Conservation (phyloP, 2,329 filamentous ascomycete species). For the Didymella sp. region DNA sequence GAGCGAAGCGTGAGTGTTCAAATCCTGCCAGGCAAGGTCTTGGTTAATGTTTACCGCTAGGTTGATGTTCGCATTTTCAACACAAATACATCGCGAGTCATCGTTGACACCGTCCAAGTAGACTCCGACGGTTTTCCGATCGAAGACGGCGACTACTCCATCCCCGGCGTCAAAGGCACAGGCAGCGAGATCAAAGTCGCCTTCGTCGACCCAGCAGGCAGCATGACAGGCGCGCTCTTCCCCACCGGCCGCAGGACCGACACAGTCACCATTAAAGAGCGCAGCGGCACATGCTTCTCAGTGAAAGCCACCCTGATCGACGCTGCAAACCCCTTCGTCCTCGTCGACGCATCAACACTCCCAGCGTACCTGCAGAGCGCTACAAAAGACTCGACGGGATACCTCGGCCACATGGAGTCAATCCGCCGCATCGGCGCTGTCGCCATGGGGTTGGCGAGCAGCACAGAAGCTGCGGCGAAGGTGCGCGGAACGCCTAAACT, state of each 20-base stretch:
- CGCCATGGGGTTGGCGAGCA: conserved; percentile 64
- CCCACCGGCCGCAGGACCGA: conserved; percentile 65
- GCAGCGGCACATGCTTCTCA: conserved; percentile 38
- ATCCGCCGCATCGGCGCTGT: conserved; percentile 64
- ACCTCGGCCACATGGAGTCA: conserved; percentile 60
- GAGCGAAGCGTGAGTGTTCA: conserved; percentile 20
- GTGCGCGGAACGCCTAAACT: conserved; percentile 67
- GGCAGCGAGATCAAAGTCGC: conserved; percentile 64
- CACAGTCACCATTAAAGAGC: conserved; percentile 45
- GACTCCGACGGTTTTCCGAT: conserved; percentile 52
- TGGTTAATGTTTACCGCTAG: conserved; percentile 10
- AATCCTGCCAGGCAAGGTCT: neutral
- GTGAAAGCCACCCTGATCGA: conserved; percentile 65
- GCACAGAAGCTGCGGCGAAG: conserved; percentile 44
- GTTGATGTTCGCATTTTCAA: conserved; percentile 66
- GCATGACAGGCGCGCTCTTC: conserved; percentile 66
- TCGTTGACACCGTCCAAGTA: conserved; percentile 61
- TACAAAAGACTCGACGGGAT: conserved; percentile 51
- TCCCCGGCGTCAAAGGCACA: conserved; percentile 68
- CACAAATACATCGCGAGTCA: conserved; percentile 70
- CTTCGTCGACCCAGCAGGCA: conserved; percentile 68
- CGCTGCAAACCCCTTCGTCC: conserved; percentile 68
- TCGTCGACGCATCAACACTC: conserved; percentile 60
- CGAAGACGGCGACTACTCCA: conserved; percentile 62
- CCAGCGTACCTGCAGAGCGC: conserved; percentile 58